Base-by-base conservation (phyloP, 805 yeast genomes). In the Pichia insulana region DNA sequence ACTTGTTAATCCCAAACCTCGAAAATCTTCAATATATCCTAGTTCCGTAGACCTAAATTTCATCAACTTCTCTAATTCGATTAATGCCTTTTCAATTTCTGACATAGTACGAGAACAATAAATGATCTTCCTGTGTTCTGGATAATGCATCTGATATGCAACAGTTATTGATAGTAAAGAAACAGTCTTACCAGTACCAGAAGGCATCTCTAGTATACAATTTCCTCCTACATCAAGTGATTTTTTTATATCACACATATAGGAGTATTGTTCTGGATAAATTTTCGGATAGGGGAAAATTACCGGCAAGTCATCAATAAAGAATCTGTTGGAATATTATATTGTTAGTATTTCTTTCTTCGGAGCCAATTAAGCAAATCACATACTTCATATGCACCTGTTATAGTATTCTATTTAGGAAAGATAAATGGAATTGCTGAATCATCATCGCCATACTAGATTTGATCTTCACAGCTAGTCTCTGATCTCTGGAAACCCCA, bases 81-180 rank as follows among this genome's bases (percentile, higher is more conserved):
- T 86, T 57, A 92, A 67, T 0, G 98, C 97, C 64, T 92, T 92
- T 65, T 92, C 98, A 59, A 92, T 92, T 66, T 92, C 99, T 10
- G 97, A 86, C 97, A 92, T 92, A 28, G 99, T 92, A 73, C 99
- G 97, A 5, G 98, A 92, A 63, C 99, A 92, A 64, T 92, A 92
- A 7, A 92, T 86, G 51, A 92, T 80, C 69, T 90, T 92, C 15
- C 96, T 67, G 57, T 87, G 96, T 56, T 90, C 97, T 9, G 96
- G 95, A 59, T 90, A 89, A 57, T 63, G 69, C 85, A 86, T 79
- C 61, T 92, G 99, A 62, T 92, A 92, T 12, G 98, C 96, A 36
- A 92, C 87, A 0, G 97, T 87, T 36, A 92, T 65, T 0, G 97
- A 87, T 26, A 92, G 68, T 58, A 92, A 70, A 0, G 97, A 88